A percentile compares a stretch with the other conserved stretches of the same genome.
phyloP scores from a whole-genome alignment of 441 rosid genomes.

The Gossypium schwendimanii region DNA sequence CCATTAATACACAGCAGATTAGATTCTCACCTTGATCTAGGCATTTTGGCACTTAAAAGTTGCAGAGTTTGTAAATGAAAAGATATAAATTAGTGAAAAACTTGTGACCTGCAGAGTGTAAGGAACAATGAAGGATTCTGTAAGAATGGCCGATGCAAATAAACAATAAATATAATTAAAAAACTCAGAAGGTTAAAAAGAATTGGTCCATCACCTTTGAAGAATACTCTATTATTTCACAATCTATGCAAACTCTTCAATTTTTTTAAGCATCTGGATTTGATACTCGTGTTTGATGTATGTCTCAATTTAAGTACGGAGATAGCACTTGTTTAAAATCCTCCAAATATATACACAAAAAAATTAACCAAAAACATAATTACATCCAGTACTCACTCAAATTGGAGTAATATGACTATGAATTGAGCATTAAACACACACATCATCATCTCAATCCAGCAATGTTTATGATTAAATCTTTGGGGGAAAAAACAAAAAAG shows the following conservation, averaged over 20 bases:
- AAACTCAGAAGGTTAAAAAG: neutral
- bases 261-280: no score
- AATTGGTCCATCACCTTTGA: neutral
- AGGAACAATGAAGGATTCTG: neutral
- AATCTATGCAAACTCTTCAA: no score
- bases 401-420: no score
- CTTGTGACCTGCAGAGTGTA: constrained; percentile 20
- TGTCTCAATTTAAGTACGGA: no score
- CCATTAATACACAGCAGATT: neutral
- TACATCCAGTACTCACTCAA: no score
- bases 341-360: no score
- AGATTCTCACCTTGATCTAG: constrained; percentile 54
- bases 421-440: no score
- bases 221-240: no score
- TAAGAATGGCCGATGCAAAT: neutral
- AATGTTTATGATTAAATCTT: neutral
- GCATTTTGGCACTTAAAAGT: constrained; percentile 34
- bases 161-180: neutral
- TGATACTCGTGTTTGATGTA: no score
- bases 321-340: no score
- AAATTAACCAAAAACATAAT: no score
- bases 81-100: neutral
- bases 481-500: neutral
- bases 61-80: constrained; percentile 3
- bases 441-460: neutral